phyloP scores from a whole-genome alignment of 2,329 filamentous ascomycete genomes.

The Hymenoscyphus linearis region DNA sequence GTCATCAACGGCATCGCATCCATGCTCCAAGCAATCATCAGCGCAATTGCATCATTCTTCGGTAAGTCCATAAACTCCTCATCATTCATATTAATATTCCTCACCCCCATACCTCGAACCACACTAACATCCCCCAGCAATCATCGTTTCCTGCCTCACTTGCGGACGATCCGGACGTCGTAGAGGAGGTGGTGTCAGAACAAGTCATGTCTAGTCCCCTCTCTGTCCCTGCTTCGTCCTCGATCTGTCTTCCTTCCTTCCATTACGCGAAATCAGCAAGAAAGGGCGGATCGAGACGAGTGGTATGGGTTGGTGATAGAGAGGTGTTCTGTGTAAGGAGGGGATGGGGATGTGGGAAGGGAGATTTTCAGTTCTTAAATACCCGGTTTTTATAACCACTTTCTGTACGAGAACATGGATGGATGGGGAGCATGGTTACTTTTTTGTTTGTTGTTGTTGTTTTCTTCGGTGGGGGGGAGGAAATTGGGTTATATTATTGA shows the following conservation, averaged over 20 bases:
- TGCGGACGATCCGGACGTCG: slow-evolving; percentile 25
- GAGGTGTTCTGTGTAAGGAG: neutral
- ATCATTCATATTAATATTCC: neutral
- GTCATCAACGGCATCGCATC: slow-evolving; percentile 48
- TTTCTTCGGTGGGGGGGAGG: too few species aligned
- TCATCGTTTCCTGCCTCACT: slow-evolving; percentile 29
- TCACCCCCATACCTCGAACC: neutral
- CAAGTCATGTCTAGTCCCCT: slow-evolving; percentile 8
- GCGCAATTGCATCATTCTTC: slow-evolving; percentile 31
- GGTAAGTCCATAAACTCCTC: slow-evolving; percentile 5
- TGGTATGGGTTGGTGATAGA: neutral
- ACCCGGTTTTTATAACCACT: slow-evolving; percentile 8
- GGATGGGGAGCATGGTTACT: neutral
- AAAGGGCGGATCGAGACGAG: neutral
- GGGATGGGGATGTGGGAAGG: neutral
- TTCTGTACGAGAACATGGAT: neutral
- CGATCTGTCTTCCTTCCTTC: neutral
- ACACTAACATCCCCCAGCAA: slow-evolving; percentile 8
- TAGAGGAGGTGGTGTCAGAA: neutral
- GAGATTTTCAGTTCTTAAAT: slow-evolving; percentile 4
- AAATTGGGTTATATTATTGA: neutral
- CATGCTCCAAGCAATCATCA: slow-evolving; percentile 31
- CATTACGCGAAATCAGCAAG: neutral
- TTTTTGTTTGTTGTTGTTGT: too few species aligned
- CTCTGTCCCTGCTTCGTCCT: slow-evolving; percentile 5